Evolutionary conservation across 2,329 filamentous ascomycete genomes (phyloP).

Genomic region (Monosporascus sp.): DNA sequence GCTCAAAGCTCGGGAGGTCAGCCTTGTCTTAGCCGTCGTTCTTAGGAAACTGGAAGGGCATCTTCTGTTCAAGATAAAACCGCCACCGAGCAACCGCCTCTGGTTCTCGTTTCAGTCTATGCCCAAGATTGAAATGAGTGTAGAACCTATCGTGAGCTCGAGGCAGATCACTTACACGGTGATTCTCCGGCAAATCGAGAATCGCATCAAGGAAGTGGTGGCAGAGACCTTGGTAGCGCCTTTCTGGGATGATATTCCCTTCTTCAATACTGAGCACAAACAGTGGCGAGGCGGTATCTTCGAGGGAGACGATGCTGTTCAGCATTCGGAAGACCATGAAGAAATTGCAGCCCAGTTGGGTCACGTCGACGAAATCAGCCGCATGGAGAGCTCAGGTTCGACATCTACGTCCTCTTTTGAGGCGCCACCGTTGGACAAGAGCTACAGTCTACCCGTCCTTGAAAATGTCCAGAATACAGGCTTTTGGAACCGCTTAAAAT

Average conservation of each 20-base stretch:
- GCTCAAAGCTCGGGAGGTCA: slow-evolving; percentile 87
- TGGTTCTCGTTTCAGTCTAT: slow-evolving; percentile 95
- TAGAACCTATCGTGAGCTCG: slow-evolving; percentile 92
- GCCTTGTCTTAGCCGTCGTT: slow-evolving; percentile 79
- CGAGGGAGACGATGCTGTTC: slow-evolving; percentile 46
- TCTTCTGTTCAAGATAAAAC: slow-evolving; percentile 79
- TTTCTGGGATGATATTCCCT: slow-evolving; percentile 95
- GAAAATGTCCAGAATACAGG: slow-evolving; percentile 35
- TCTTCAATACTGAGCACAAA: slow-evolving; percentile 75
- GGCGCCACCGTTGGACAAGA: slow-evolving; percentile 49
- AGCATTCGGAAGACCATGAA: slow-evolving; percentile 30
- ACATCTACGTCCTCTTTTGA: slow-evolving; percentile 24
- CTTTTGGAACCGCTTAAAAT: slow-evolving; percentile 42
- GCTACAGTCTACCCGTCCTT: slow-evolving; percentile 40
- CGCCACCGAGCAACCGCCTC: slow-evolving; percentile 89
- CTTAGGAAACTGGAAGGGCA: slow-evolving; percentile 83
- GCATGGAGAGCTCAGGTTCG: slow-evolving; percentile 35
- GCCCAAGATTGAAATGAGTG: slow-evolving; percentile 88
- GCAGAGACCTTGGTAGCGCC: slow-evolving; percentile 87
- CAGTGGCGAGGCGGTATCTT: slow-evolving; percentile 82
- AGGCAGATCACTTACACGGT: slow-evolving; percentile 92
- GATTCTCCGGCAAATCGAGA: slow-evolving; percentile 90
- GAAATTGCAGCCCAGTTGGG: slow-evolving; percentile 36
- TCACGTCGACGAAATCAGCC: slow-evolving; percentile 42
- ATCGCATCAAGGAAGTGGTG: slow-evolving; percentile 87